These are phyloP conservation scores for Gigaspora rosea DNA, from an alignment of 192 early-diverging fungal genomes.

Conservation along the genomic window DNA sequence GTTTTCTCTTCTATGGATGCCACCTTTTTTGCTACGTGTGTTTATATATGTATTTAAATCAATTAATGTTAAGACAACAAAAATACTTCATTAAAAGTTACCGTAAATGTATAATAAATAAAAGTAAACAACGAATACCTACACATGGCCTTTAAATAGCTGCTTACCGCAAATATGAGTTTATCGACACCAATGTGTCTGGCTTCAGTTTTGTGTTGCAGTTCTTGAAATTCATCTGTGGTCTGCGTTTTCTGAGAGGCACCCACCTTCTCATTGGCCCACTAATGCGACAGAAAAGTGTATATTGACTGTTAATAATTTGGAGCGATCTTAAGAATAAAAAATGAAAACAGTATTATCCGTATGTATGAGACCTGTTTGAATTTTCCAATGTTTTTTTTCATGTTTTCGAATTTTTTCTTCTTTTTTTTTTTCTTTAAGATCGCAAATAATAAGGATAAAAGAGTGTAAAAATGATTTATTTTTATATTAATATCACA, in stretches of 20 bases:
- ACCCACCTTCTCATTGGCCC: conserved; percentile 83
- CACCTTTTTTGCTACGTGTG: conserved; percentile 65
- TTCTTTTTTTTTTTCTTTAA: no score
- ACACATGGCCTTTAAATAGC: conserved; percentile 51
- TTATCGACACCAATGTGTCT: conserved; percentile 65
- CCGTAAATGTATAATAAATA: neutral
- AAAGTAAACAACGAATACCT: conserved; percentile 26
- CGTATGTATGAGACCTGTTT: no score
- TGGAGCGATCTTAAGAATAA: no score
- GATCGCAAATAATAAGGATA: no score
- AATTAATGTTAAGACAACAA: neutral
- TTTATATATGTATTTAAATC: neutral
- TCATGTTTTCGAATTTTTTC: no score
- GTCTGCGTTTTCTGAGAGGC: conserved; percentile 66
- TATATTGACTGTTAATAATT: no score
- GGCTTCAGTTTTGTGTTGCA: conserved; percentile 73
- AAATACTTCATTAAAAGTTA: neutral
- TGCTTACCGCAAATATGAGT: conserved; percentile 55
- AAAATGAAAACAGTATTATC: no score
- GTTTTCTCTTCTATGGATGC: conserved; percentile 62
- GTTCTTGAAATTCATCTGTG: conserved; percentile 79
- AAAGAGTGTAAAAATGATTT: no score
- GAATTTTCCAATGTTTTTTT: no score
- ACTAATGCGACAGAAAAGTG: conserved; percentile 35
- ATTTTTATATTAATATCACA: no score